Percentiles rank a stretch among this genome's conserved stretches.
Conservation (phyloP, 345 rosid genomes). For the Jatropha curcas region DNA sequence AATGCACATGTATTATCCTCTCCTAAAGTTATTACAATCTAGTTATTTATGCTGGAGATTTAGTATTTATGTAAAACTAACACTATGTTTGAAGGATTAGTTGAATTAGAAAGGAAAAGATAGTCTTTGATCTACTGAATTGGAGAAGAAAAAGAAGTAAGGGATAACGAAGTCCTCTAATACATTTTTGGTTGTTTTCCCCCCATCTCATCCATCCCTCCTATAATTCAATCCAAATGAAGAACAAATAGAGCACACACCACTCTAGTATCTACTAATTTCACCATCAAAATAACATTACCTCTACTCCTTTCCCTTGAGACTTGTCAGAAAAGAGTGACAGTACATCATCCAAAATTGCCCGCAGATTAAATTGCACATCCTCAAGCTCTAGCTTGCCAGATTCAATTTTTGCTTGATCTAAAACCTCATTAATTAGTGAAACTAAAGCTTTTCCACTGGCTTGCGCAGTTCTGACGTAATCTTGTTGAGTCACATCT, state of each 20-base stretch:
- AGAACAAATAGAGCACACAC: too few relatives aligned
- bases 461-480: conserved; percentile 85
- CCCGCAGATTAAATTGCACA: conserved; percentile 73
- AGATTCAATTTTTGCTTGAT: conserved; percentile 93
- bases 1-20: not conserved
- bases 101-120: too few relatives aligned
- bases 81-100: too few relatives aligned
- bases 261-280: not conserved
- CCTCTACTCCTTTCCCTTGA: conserved; percentile 91
- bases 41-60: not conserved
- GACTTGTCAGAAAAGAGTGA: conserved; percentile 91
- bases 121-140: too few relatives aligned
- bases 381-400: conserved; percentile 97
- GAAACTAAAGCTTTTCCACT: conserved; percentile 95
- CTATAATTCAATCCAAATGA: too few relatives aligned
- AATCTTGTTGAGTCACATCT: conserved; percentile 88
- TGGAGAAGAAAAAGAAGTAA: too few relatives aligned
- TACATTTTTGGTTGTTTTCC: too few relatives aligned
- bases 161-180: too few relatives aligned
- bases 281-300: conserved; percentile 24
- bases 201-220: too few relatives aligned
- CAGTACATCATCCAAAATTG: conserved; percentile 85
- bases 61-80: too few relatives aligned
- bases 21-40: not conserved
- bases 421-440: conserved; percentile 87